Base-by-base conservation (phyloP, 148 eudicot genomes). In the Drosera capensis region DNA sequence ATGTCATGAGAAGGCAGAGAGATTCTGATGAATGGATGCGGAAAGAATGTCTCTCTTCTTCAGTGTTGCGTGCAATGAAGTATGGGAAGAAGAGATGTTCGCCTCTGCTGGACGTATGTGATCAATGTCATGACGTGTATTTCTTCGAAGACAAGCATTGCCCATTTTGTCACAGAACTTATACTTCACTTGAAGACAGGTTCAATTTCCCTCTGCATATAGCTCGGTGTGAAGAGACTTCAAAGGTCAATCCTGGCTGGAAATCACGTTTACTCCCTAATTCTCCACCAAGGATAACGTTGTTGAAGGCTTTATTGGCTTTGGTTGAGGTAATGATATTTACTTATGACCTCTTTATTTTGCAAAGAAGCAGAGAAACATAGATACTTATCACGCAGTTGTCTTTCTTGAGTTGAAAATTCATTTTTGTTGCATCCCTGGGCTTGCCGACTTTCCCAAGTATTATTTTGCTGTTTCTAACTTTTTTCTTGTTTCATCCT, bases 11-110 rank as follows among this genome's bases (percentile, higher is more conserved):
- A 37, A 75, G 90, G 70, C 68, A 77, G 46, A 61, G 52, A 45
- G 75, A 71, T 40, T 77, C 72, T 18, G 94, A 83, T 43, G 67
- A 62, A 49, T 83, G 94, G 94, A 77, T 78, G 60, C 79, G 90
- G 83, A 60, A 66, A 52, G 81, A 74, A 56, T 74, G 94, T 45
- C 52, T 65, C 30, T 54, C 59, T 23, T 70, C 87, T 46, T 65
- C 65, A 23, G 40, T 44, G 23, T 57, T 74, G 36, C 42, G 71
- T 54, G 86, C 90, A 36, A 39, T 65, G 40, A 82, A 70, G 59
- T 65, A 54, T 54, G 88, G 90, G 43, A 72, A 62, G 45, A 54
- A 49, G 35, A 70, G 90, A 40, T 58, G 77, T 45, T 26, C 63
- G 39, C 67, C 44, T 22, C 64, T 83, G 57, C 47, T 79, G 44